Percentiles rank a stretch among this genome's conserved stretches.
Evolutionary conservation across 345 rosid genomes (phyloP).

Genomic region (Aurinia saxatilis): DNA sequence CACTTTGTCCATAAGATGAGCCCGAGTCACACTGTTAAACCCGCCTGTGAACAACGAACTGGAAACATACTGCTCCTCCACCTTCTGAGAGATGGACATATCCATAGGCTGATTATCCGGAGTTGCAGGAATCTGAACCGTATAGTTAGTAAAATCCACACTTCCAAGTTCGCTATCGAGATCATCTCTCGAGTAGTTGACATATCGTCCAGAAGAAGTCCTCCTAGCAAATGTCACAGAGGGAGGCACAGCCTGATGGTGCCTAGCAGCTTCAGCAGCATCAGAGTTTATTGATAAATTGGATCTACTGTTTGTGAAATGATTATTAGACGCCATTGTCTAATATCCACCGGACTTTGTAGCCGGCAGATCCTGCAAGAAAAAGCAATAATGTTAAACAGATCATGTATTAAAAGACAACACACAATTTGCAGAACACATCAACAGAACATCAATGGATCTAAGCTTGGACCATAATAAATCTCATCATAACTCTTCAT

Average conservation of each 20-base stretch:
- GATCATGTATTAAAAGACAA: not conserved
- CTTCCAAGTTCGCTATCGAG: constrained; percentile 94
- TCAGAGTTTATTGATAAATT: constrained; percentile 62
- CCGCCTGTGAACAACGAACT: constrained; percentile 92
- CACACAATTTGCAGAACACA: not conserved
- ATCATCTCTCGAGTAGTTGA: constrained; percentile 92
- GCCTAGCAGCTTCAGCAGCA: constrained; percentile 55
- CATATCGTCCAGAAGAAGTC: constrained; percentile 82
- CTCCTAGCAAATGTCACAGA: constrained; percentile 76
- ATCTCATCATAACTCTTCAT: not conserved
- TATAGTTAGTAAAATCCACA: constrained; percentile 66
- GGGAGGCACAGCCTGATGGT: constrained; percentile 47
- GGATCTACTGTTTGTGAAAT: constrained; percentile 61
- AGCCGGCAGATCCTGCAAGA: constrained; percentile 37
- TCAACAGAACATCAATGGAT: constrained; percentile 11
- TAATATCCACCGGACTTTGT: constrained; percentile 25
- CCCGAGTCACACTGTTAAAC: constrained; percentile 84
- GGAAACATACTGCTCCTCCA: constrained; percentile 95
- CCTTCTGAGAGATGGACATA: constrained; percentile 85
- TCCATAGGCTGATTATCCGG: constrained; percentile 98
- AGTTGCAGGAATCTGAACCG: constrained; percentile 87
- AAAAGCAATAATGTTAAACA: too few relatives aligned
- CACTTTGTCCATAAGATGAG: constrained; percentile 98
- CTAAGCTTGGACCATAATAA: not conserved
- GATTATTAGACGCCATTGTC: constrained; percentile 69